Conservation (phyloP, 1,284 basidiomycete genomes). For the Earliella scabrosa region DNA sequence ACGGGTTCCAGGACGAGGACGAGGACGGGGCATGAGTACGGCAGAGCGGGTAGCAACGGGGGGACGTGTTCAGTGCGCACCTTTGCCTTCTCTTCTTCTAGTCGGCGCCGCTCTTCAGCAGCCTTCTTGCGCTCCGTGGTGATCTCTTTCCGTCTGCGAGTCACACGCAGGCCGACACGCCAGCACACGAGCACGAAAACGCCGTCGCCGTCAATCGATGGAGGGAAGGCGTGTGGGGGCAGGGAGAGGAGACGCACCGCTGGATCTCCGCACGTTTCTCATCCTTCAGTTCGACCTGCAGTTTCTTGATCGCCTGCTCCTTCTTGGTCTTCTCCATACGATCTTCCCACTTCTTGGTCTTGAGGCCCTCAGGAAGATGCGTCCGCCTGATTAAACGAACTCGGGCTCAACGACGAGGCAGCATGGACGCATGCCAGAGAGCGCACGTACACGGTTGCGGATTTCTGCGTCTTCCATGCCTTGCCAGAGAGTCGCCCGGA, state of each 20-base stretch:
- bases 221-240: slow-evolving; percentile 4
- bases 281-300: slow-evolving; percentile 72
- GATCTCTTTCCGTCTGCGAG: slow-evolving; percentile 62
- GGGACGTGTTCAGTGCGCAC: slow-evolving; percentile 40
- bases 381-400: slow-evolving; percentile 64
- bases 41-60: slow-evolving; percentile 12
- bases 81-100: slow-evolving; percentile 76
- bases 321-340: slow-evolving; percentile 71
- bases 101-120: slow-evolving; percentile 67
- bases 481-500: slow-evolving; percentile 23
- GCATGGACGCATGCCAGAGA: slow-evolving; percentile 9
- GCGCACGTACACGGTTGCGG: slow-evolving; percentile 61
- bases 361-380: slow-evolving; percentile 65
- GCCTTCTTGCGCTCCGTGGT: slow-evolving; percentile 71
- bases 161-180: neutral
- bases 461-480: slow-evolving; percentile 42
- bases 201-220: neutral
- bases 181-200: too few relatives aligned
- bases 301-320: slow-evolving; percentile 69
- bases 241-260: slow-evolving; percentile 45
- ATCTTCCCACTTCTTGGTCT: slow-evolving; percentile 66
- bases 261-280: slow-evolving; percentile 73
- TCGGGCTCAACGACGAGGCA: neutral
- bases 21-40: neutral
- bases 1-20: slow-evolving; percentile 2